Percentiles rank a stretch among this genome's conserved stretches.
Conservation (phyloP, 2,329 filamentous ascomycete genomes). For the Bimuria novae-zelandiae region DNA sequence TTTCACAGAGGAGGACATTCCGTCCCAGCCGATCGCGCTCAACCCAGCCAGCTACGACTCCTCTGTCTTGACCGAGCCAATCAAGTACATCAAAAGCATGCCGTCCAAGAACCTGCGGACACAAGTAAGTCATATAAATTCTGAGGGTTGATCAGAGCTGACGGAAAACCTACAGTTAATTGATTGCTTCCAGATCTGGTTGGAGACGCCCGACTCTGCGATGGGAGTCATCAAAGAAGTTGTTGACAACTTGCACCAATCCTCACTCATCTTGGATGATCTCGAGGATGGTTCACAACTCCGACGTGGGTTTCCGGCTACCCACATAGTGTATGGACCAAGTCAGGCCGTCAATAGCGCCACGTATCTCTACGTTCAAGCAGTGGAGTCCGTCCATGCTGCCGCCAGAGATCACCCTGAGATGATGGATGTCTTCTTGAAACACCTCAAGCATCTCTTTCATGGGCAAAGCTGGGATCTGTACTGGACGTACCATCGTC, state of each 20-base stretch:
- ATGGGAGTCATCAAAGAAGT: slow-evolving; percentile 74
- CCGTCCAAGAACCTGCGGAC: slow-evolving; percentile 67
- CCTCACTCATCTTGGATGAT: slow-evolving; percentile 71
- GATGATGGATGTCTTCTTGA: slow-evolving; percentile 12
- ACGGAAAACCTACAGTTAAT: slow-evolving; percentile 66
- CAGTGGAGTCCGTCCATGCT: slow-evolving; percentile 44
- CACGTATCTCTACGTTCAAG: slow-evolving; percentile 82
- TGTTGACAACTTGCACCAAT: slow-evolving; percentile 79
- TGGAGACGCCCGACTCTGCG: slow-evolving; percentile 69
- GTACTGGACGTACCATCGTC: slow-evolving; percentile 62
- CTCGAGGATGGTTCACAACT: slow-evolving; percentile 65
- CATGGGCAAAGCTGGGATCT: slow-evolving; percentile 85
- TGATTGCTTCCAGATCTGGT: slow-evolving; percentile 74
- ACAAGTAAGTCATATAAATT: neutral
- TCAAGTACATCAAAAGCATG: slow-evolving; percentile 5
- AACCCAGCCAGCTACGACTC: neutral
- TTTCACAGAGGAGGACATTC: neutral
- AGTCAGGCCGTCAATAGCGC: slow-evolving; percentile 84
- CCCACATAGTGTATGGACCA: slow-evolving; percentile 78
- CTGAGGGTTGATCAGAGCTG: neutral
- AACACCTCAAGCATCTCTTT: slow-evolving; percentile 57
- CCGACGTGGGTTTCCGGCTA: slow-evolving; percentile 76
- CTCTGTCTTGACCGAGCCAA: slow-evolving; percentile 1
- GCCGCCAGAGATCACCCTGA: slow-evolving; percentile 54
- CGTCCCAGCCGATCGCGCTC: neutral